Conservation (phyloP, 169 alveolate genomes). For the Cryptosporidium xiaoi region DNA sequence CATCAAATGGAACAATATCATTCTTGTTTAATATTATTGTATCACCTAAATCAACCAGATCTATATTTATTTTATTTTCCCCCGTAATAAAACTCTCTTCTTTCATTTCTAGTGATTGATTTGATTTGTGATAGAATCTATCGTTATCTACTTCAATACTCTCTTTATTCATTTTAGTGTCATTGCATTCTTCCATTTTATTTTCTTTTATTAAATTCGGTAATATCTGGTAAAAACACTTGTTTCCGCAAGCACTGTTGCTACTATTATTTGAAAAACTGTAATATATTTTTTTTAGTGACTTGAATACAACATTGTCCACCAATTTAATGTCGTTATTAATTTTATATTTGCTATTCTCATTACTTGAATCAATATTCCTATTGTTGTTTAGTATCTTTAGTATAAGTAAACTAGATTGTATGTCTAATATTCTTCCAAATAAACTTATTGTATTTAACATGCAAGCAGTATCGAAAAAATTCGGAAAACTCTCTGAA, state of each 20-base stretch:
- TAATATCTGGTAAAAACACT: neutral
- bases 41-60: slow-evolving; percentile 62
- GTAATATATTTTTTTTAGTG: slow-evolving; percentile 38
- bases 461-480: slow-evolving; percentile 68
- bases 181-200: neutral
- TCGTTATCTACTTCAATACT: slow-evolving; percentile 7
- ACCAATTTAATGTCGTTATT: slow-evolving; percentile 20
- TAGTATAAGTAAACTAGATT: slow-evolving; percentile 21
- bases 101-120: slow-evolving; percentile 43
- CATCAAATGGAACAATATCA: slow-evolving; percentile 72
- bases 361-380: neutral
- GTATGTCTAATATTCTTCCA: slow-evolving; percentile 66
- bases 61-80: slow-evolving; percentile 11
- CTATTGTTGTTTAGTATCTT: slow-evolving; percentile 22
- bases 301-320: slow-evolving; percentile 9
- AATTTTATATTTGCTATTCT: slow-evolving; percentile 10
- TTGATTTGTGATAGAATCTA: slow-evolving; percentile 16
- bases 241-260: neutral
- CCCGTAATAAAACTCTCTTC: slow-evolving; percentile 18
- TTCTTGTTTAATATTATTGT: slow-evolving; percentile 11
- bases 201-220: neutral
- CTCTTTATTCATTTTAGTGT: neutral
- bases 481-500: slow-evolving; percentile 57
- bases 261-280: slow-evolving; percentile 27
- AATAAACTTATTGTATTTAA: slow-evolving; percentile 57